Conservation (phyloP, 2,329 filamentous ascomycete genomes). For the Penicillium paneum region DNA sequence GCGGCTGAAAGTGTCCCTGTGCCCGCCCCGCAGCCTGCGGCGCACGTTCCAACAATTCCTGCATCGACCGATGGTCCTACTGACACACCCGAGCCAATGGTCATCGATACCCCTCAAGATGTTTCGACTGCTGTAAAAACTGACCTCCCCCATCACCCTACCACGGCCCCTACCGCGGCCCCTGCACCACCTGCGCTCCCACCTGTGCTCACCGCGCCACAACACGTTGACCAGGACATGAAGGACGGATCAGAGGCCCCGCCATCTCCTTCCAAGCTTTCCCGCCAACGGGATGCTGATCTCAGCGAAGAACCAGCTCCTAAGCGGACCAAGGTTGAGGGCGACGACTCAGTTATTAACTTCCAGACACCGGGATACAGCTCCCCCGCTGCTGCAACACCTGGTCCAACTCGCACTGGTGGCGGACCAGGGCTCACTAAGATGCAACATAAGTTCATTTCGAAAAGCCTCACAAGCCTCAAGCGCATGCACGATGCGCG, state of each 20-base stretch:
- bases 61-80: slow-evolving; percentile 7
- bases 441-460: slow-evolving; percentile 43
- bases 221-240: slow-evolving; percentile 50
- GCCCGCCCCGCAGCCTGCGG: not conserved
- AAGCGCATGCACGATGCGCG: slow-evolving; percentile 82
- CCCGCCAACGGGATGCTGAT: slow-evolving; percentile 77
- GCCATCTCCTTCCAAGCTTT: slow-evolving; percentile 55
- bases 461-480: slow-evolving; percentile 46
- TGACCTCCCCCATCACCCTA: slow-evolving; percentile 37
- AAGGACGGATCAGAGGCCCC: slow-evolving; percentile 55
- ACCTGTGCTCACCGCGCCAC: slow-evolving; percentile 17
- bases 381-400: slow-evolving; percentile 31
- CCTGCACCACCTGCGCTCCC: slow-evolving; percentile 9
- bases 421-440: slow-evolving; percentile 36
- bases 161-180: slow-evolving; percentile 26
- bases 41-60: not conserved
- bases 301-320: slow-evolving; percentile 60
- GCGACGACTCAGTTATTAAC: slow-evolving; percentile 45
- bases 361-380: slow-evolving; percentile 48
- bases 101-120: slow-evolving; percentile 20
- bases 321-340: slow-evolving; percentile 76
- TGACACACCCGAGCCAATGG: slow-evolving; percentile 17
- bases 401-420: slow-evolving; percentile 13
- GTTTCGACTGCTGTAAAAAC: slow-evolving; percentile 24
- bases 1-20: not conserved